Conservation (phyloP, 1,139 yeast species). For the Blastobotrys proliferans region DNA sequence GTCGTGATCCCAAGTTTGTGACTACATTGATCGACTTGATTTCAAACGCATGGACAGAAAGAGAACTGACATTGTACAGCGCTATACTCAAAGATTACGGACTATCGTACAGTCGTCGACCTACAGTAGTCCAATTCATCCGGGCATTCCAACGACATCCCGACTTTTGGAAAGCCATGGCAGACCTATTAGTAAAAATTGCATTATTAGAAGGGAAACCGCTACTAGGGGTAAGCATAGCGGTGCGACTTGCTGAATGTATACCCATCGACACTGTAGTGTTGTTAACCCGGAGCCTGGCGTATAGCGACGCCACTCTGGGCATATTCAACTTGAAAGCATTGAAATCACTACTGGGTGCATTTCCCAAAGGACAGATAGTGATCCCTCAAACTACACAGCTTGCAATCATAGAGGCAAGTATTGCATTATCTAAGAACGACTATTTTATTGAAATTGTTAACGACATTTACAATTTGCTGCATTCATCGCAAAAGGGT, state of each 20-base stretch:
- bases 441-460: conserved; percentile 22
- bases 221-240: conserved; percentile 9
- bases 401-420: conserved; percentile 18
- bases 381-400: conserved; percentile 11
- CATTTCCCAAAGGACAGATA: conserved; percentile 7
- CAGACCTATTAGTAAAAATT: conserved; percentile 3
- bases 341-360: not conserved
- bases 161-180: not conserved
- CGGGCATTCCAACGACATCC: not conserved
- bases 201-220: conserved; percentile 13
- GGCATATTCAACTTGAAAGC: conserved; percentile 11
- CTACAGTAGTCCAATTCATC: not conserved
- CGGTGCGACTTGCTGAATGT: not conserved
- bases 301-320: not conserved
- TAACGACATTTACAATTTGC: conserved; percentile 23
- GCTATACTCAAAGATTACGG: conserved; percentile 4
- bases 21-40: conserved; percentile 5
- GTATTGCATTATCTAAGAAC: conserved; percentile 15
- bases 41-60: conserved; percentile 1
- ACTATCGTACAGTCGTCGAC: not conserved
- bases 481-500: not conserved
- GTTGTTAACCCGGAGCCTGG: conserved; percentile 1
- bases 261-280: not conserved
- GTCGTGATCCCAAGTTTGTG: conserved; percentile 3
- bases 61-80: conserved; percentile 8